Evolutionary conservation across 257 asterid species (phyloP).

Genomic region (Ilex asprella): DNA sequence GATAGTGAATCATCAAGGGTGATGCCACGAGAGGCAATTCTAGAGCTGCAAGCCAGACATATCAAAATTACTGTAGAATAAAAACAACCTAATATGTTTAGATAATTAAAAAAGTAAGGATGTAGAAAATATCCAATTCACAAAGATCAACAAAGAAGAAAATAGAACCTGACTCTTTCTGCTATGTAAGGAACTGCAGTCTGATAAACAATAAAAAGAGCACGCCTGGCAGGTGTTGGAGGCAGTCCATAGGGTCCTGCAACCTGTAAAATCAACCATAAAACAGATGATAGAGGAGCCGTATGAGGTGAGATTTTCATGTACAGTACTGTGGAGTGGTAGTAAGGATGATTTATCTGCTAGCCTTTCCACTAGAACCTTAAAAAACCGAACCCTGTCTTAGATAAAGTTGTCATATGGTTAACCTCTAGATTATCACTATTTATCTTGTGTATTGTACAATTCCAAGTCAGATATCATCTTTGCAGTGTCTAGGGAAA

Average conservation of each 20-base stretch:
- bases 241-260: slow-evolving; percentile 83
- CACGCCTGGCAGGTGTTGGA: slow-evolving; percentile 94
- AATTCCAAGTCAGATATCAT: no score
- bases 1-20: slow-evolving; percentile 53
- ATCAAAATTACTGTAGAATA: slow-evolving; percentile 8
- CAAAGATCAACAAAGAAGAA: neutral
- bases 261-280: slow-evolving; percentile 46
- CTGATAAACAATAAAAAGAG: slow-evolving; percentile 85
- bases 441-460: no score
- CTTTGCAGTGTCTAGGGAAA: no score
- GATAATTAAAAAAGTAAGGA: neutral
- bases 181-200: slow-evolving; percentile 91
- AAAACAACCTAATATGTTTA: slow-evolving; percentile 1
- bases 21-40: slow-evolving; percentile 77
- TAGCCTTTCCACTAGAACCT: no score
- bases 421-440: no score
- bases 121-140: neutral
- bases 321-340: neutral
- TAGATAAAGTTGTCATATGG: no score
- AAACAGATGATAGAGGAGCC: neutral
- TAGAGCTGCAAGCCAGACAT: slow-evolving; percentile 58
- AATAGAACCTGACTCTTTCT: slow-evolving; percentile 73
- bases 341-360: neutral
- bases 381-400: no score
- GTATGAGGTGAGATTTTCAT: neutral